Evolutionary conservation across 441 rosid species (phyloP), one percentile per base, ranked within the genome.

Genomic region (Manihot esculenta): DNA sequence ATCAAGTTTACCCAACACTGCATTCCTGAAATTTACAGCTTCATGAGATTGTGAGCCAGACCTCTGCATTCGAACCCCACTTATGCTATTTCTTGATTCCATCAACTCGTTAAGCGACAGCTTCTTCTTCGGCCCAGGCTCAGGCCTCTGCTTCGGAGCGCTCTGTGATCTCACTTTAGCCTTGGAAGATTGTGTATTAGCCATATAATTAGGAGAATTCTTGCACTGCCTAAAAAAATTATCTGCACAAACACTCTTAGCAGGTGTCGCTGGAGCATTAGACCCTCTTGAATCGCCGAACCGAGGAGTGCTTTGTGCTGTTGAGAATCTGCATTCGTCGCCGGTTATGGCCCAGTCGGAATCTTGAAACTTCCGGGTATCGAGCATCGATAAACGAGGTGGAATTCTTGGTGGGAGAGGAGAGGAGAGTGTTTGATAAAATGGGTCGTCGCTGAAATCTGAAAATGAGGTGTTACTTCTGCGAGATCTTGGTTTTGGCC

Each of bases 141-240:
- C 94, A 0, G 96, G 98, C 77, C 98, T 84, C 68, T 87, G 94
- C 79, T 70, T 89, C 11, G 98, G 98, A 13, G 96, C 90, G 55
- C 98, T 94, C 38, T 81, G 77, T 4, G 93, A 91, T 72, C 98
- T 87, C 80, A 78, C 56, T 50, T 94, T 94, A 3, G 97, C 93
- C 45, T 78, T 84, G 81, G 85, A 94, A 18, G 98, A 94, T 75
- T 82, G 78, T 0, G 97, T 94, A 73, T 78, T 89, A 2, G 92
- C 81, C 98, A 91, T 93, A 67, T 91, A 93, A 53, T 80, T 89
- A 0, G 96, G 94, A 68, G 56, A 62, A 66, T 87, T 84, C 18
- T 79, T 68, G 62, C 69, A 74, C 7, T 82, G 77, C 72, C 72
- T 79, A 45, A 71, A 86, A 65, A 66, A 83, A 71, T 74, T 17